Evolutionary conservation across 345 rosid genomes (phyloP).

Genomic region (Populus alba): DNA sequence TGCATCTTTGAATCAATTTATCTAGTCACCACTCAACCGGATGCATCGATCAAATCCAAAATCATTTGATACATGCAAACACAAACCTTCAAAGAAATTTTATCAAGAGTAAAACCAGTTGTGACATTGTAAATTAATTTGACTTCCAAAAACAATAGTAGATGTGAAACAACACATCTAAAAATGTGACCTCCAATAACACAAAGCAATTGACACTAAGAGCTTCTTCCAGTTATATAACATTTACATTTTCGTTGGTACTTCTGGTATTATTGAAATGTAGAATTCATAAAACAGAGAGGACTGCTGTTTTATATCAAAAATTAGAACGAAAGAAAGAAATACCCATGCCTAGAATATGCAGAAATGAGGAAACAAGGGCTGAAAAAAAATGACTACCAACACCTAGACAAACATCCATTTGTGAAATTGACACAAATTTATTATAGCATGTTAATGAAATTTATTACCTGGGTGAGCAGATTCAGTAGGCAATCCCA

Average conservation of each 20-base stretch:
- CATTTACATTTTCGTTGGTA: not conserved
- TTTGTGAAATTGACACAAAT: not conserved
- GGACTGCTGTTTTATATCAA: too few species aligned
- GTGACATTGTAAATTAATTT: not conserved
- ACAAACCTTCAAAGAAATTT: not conserved
- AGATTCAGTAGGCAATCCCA: conserved; percentile 67
- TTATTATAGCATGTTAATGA: conserved; percentile 8
- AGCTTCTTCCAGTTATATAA: too few species aligned
- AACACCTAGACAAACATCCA: not conserved
- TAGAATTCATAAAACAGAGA: not conserved
- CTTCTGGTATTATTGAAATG: not conserved
- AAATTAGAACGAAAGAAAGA: too few species aligned
- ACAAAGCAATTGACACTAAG: not conserved
- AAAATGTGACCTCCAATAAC: not conserved
- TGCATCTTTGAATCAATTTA: not conserved
- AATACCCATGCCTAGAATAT: not conserved
- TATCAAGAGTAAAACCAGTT: not conserved
- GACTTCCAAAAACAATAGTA: not conserved
- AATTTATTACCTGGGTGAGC: conserved; percentile 76
- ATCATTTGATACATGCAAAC: not conserved
- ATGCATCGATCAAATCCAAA: not conserved
- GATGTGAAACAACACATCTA: not conserved
- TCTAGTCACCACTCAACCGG: not conserved
- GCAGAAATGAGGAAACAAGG: not conserved
- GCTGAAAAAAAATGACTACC: not conserved